Evolutionary conservation across 2,329 filamentous ascomycete genomes (phyloP), one percentile per base, ranked within the genome.

Genomic region (Beauveria caledonica): DNA sequence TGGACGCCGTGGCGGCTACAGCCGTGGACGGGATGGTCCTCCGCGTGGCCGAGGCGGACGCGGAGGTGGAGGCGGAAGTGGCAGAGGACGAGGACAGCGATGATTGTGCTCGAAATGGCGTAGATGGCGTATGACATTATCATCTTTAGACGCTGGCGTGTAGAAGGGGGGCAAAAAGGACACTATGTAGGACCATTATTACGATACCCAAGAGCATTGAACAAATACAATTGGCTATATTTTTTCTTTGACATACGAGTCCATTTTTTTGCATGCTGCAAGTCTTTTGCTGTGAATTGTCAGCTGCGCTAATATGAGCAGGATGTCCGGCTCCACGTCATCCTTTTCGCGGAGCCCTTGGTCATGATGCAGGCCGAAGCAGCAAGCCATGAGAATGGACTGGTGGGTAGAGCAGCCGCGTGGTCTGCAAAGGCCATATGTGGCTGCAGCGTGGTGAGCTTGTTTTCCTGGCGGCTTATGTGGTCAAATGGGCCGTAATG

Each of bases 61-160:
- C 39, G 61, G 63, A 48, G 62, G 62, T 11, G 46, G 64, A 19
- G 70, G 70, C 19, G 66, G 68, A 66, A 66, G 69, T 7, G 58
- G 66, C 45, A 60, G 62, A 39, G 66, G 55, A 17, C 39, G 54
- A 21, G 54, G 54, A 15, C 45, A 15, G 19, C 44, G 54, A 40
- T 50, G 27, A 60, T 17, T 4, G 11, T 59, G 29, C 17, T 48
- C 11, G 15, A 21, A 45, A 15, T 45, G 9, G 13, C 9, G 7
- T 8, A 1, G 46, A 25, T n/a, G 23, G 45, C 27, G 33, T 39
- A 13, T 54, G 50, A 40, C 36, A 50, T 51, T 23, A 59, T 45
- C 23, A 59, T 59, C 3, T 33, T 50, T 40, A 13, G 25, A 48
- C 36, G 25, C n/a, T 36, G 36, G 48, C 46, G 46, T 40, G 17